Evolutionary conservation across 1,139 yeast genomes (phyloP), one percentile per base, ranked within the genome.

Genomic region (Debaryomyces psychrophilus): DNA sequence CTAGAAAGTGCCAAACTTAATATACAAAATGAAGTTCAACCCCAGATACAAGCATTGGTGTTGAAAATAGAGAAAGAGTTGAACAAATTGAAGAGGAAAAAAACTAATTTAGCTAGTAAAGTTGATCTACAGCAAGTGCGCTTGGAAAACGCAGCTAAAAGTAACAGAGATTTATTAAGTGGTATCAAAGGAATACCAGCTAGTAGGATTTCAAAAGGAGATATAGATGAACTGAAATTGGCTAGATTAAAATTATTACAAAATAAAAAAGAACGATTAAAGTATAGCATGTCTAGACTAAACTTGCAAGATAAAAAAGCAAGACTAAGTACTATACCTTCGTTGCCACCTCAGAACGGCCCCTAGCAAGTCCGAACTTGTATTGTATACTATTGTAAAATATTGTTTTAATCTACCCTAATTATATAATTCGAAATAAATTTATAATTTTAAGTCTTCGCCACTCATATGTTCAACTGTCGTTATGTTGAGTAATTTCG

Each of bases 391-490:
- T 33, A 41, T 11, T 41, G 44, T 31, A 41, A 41, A 26, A n/a
- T 41, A 41, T 22, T 18, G 27, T 15, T 26, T 33, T 25, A 20
- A 26, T 26, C 42, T 27, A 39, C 22, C 22, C 5, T 14, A 3
- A 29, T 15, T 29, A 15, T 17, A 37, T 37, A 28, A 37, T 11
- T n/a, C 18, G 14, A 11, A 28, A 27, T 22, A 20, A 25, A 9
- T 34, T 39, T 44, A 48, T 40, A 45, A 15, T 27, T 46, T 44
- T 22, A 48, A 35, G 11, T 64, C 69, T 26, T 62, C 62, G 1
- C 73, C 74, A 45, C 60, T 59, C 63, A 69, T 61, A 47, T 71
- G 75, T 49, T 81, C 84, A 3, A 82, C 73, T 1, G 68, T 65
- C 2, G 63, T 56, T 41, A 82, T 73, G 8, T 77, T 77, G 45